Conservation (phyloP, 345 rosid species). For the Cardamine chenopodiifolia region DNA sequence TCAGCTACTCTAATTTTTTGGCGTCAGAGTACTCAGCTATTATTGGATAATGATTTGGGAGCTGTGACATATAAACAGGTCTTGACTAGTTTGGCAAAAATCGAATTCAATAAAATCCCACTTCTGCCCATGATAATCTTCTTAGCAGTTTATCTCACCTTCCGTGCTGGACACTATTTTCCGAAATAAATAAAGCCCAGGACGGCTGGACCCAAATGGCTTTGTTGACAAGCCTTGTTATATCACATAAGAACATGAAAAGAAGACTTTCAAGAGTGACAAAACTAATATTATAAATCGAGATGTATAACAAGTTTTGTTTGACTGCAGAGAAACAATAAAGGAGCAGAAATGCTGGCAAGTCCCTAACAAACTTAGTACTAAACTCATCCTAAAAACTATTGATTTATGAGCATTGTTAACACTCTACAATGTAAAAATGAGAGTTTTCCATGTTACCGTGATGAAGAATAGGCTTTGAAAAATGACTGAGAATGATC, state of each 20-base stretch:
- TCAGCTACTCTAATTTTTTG: too few species aligned
- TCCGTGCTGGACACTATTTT: not conserved
- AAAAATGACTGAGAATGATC: constrained; percentile 19
- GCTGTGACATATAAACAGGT: not conserved
- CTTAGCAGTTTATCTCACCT: too few species aligned
- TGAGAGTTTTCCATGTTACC: constrained; percentile 1
- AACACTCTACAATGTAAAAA: constrained; percentile 27
- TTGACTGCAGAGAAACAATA: not conserved
- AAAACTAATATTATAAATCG: constrained; percentile 9
- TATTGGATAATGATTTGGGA: too few species aligned
- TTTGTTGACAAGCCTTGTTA: not conserved
- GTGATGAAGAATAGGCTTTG: constrained; percentile 18
- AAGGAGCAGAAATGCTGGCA: not conserved
- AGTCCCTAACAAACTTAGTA: not conserved
- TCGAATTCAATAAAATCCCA: too few species aligned
- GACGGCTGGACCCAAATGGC: not conserved
- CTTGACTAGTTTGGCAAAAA: too few species aligned
- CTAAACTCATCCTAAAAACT: constrained; percentile 17
- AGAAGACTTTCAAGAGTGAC: not conserved
- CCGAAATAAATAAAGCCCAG: not conserved
- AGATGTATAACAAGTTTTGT: not conserved
- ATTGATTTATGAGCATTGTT: constrained; percentile 14
- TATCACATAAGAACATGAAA: not conserved
- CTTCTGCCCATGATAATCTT: too few species aligned
- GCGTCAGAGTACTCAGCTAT: too few species aligned